Percentiles rank a stretch among this genome's conserved stretches.
Conservation (phyloP, 192 early-diverging fungal species). For the Gorgonomyces haynaldii region DNA sequence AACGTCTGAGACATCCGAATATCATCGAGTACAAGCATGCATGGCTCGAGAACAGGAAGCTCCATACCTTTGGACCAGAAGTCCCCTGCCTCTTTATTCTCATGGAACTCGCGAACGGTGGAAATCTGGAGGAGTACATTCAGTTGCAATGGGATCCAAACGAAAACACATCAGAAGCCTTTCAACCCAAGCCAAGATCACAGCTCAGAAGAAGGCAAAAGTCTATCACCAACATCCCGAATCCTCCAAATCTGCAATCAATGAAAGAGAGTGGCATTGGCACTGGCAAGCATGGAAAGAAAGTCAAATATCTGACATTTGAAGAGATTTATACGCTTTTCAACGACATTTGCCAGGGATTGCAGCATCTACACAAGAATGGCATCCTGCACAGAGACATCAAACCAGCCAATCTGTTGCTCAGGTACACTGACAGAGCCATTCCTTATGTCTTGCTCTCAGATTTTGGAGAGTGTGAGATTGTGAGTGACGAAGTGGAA, state of each 20-base stretch:
- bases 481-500: constrained; percentile 46
- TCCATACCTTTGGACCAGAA: constrained; percentile 50
- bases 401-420: constrained; percentile 84
- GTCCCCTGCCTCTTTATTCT: constrained; percentile 91
- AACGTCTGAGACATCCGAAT: constrained; percentile 79
- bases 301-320: constrained; percentile 25
- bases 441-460: constrained; percentile 75
- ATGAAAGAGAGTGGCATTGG: no score
- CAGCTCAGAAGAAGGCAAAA: not conserved
- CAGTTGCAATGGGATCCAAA: not conserved
- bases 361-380: constrained; percentile 77
- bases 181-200: not conserved
- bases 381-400: constrained; percentile 89
- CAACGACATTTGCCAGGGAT: constrained; percentile 79
- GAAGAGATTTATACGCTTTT: constrained; percentile 79
- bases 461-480: constrained; percentile 97
- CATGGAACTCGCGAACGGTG: constrained; percentile 86
- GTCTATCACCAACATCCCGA: not conserved
- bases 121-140: constrained; percentile 83
- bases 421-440: constrained; percentile 26
- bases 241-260: constrained; percentile 1
- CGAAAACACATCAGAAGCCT: not conserved
- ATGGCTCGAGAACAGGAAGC: constrained; percentile 78
- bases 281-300: constrained; percentile 19
- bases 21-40: constrained; percentile 93